These are phyloP conservation scores for Fusarium pseudoanthophilum DNA, from an alignment of 2,329 filamentous ascomycete genomes.

Conservation along the genomic window DNA sequence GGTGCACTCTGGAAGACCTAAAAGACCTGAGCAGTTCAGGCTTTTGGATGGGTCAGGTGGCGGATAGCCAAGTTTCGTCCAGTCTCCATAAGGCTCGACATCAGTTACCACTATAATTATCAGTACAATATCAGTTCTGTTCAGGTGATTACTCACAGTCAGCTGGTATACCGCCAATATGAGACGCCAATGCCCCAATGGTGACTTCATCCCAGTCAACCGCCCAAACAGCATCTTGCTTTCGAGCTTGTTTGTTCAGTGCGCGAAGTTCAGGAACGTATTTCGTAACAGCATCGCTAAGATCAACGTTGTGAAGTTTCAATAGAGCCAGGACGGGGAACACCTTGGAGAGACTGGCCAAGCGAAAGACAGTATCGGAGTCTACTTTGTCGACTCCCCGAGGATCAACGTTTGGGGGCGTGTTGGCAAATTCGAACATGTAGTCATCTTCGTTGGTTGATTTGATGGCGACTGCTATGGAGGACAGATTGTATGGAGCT, in stretches of 20 bases:
- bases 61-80: conserved; percentile 8
- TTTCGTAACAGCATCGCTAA: conserved; percentile 17
- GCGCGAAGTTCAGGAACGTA: conserved; percentile 14
- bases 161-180: conserved; percentile 3
- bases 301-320: background rate
- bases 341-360: conserved; percentile 17
- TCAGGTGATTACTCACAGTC: conserved; percentile 7
- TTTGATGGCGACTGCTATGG: conserved; percentile 6
- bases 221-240: conserved; percentile 12
- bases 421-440: conserved; percentile 17
- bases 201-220: conserved; percentile 23
- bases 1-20: background rate
- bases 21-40: conserved; percentile 18
- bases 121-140: fast-evolving
- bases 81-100: conserved; percentile 19
- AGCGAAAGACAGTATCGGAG: conserved; percentile 13
- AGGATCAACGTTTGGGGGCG: conserved; percentile 7
- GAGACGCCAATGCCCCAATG: conserved; percentile 6
- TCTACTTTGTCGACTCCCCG: conserved; percentile 9
- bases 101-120: background rate
- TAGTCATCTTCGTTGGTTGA: conserved; percentile 12
- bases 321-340: conserved; percentile 14
- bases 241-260: conserved; percentile 4
- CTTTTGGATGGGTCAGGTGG: background rate
- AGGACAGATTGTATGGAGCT: background rate